phyloP scores from a whole-genome alignment of 129 eudicot genomes.

The Oenanthe sinensis region DNA sequence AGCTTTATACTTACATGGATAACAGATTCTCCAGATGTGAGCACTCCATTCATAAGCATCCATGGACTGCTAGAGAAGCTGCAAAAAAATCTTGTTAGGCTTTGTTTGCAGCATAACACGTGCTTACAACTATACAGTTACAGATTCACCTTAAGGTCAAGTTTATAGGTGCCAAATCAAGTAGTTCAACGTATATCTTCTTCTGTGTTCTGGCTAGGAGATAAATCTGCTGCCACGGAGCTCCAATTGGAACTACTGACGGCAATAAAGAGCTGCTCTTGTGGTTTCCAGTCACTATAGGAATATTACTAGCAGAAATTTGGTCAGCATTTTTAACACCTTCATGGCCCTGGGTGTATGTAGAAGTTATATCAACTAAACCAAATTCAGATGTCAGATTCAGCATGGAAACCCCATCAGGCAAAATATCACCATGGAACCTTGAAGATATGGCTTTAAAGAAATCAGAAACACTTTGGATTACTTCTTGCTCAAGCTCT shows the following conservation, averaged over 20 bases:
- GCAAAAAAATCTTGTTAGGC: conserved; percentile 21
- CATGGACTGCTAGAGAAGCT: conserved; percentile 99
- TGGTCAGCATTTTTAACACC: conserved; percentile 24
- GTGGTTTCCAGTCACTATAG: conserved; percentile 19
- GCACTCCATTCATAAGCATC: conserved; percentile 79
- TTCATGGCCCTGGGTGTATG: conserved; percentile 19
- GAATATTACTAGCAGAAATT: conserved; percentile 6
- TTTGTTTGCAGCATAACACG: background rate
- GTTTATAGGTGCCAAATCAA: conserved; percentile 79
- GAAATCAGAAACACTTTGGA: conserved; percentile 59
- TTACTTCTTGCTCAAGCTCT: conserved; percentile 91
- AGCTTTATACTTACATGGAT: conserved; percentile 57
- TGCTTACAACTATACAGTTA: background rate
- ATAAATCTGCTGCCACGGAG: conserved; percentile 92
- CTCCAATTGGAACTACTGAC: conserved; percentile 72
- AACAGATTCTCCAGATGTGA: conserved; percentile 87
- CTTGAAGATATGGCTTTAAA: conserved; percentile 49
- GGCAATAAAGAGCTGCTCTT: conserved; percentile 34
- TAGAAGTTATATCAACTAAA: conserved; percentile 20
- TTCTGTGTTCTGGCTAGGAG: conserved; percentile 72
- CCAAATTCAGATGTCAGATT: conserved; percentile 35
- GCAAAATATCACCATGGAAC: conserved; percentile 33
- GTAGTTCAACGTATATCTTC: conserved; percentile 72
- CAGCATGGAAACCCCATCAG: conserved; percentile 34
- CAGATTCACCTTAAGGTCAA: conserved; percentile 67